Evolutionary conservation across 2,329 filamentous ascomycete species (phyloP), one percentile per base, ranked within the genome.

Genomic region (Stromatinia cepivora): DNA sequence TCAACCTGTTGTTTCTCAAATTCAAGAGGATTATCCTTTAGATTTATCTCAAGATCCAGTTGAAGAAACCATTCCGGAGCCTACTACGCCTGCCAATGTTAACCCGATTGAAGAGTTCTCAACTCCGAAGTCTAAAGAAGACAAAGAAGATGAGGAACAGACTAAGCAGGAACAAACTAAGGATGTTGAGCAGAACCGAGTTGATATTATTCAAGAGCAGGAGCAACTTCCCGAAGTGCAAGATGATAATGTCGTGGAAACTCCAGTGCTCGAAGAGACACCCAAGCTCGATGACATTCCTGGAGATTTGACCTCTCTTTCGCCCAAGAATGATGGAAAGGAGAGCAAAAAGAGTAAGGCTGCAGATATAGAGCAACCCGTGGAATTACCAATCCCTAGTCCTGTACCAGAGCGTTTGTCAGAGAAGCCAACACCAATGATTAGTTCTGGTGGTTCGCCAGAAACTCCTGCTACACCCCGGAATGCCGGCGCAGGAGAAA

Each of bases 61-160:
- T n/a, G 39, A 56, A 68, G 71, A 70, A 58, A 22, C 6, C 20
- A 34, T 36, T 20, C 65, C 69, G 42, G 65, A 67, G 36, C 17
- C 36, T 34, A 34, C 54, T 36, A 20, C 65, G n/a, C 50, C 66
- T n/a, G 66, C 62, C 42, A 42, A 50, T 58, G 36, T 45, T n/a
- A 28, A 54, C 50, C 25, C 42, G 17, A 31, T 45, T 59, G 65
- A 69, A 22, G 68, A 70, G 50, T 42, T 42, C 7, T n/a, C n/a
- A 17, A 15, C 31, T 7, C 36, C 70, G 17, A 68, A 67, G 57
- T 72, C 70, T n/a, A 73, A 74, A 48, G 74, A 73, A 56, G 54
- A 70, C n/a, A 74, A 73, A 66, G 73, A 75, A 57, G 72, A 71
- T 20, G 71, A 71, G 66, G 70, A 71, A 58, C 68, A 73, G 39